phyloP scores from a whole-genome alignment of 768 basidiomycete genomes.

The Suillus spraguei region DNA sequence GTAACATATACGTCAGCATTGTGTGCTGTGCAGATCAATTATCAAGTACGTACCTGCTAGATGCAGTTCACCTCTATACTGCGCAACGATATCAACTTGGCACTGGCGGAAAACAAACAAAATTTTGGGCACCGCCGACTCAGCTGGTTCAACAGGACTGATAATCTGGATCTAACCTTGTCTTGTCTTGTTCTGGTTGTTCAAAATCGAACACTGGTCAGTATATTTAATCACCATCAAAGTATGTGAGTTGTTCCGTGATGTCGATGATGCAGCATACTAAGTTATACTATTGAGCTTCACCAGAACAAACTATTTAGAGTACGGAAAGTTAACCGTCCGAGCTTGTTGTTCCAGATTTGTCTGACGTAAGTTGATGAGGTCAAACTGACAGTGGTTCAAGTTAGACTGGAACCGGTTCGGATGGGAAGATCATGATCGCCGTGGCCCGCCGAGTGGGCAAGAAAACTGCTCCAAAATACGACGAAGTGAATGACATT shows the following conservation, averaged over 20 bases:
- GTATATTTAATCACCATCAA: background rate
- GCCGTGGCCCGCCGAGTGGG: too few relatives aligned
- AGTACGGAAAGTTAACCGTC: background rate
- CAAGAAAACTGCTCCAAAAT: too few relatives aligned
- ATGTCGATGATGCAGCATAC: background rate
- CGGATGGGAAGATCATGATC: too few relatives aligned
- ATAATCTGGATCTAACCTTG: background rate
- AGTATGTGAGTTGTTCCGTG: background rate
- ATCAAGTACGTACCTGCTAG: too few relatives aligned
- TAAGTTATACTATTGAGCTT: background rate
- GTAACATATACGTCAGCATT: background rate
- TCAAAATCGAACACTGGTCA: background rate
- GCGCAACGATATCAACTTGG: background rate
- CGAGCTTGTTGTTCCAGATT: too few relatives aligned
- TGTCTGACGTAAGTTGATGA: too few relatives aligned
- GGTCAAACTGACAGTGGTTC: too few relatives aligned
- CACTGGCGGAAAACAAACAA: background rate
- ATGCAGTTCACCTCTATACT: background rate
- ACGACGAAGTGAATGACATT: too few relatives aligned
- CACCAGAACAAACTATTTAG: background rate
- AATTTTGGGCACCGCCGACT: background rate
- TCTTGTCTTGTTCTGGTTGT: background rate
- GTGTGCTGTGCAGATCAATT: background rate
- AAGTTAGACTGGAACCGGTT: too few relatives aligned
- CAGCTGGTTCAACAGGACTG: background rate